phyloP scores from a whole-genome alignment of 2,329 filamentous ascomycete genomes.

The Fusarium dlaminii region DNA sequence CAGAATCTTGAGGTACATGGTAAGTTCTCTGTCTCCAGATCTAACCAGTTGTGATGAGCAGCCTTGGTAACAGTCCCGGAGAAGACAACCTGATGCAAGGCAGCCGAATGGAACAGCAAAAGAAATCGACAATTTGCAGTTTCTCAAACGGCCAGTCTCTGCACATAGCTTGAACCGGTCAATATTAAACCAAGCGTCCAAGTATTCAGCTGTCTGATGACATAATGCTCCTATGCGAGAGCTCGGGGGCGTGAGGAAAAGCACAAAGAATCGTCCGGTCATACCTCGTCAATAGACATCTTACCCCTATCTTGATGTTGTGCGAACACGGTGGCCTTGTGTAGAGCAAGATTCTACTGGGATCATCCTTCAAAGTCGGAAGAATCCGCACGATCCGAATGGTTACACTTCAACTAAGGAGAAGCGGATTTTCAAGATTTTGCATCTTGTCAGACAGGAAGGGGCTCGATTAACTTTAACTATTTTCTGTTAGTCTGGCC shows the following conservation, averaged over 20 bases:
- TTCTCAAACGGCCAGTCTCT: not conserved
- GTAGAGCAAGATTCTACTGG: not conserved
- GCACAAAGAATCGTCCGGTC: not conserved
- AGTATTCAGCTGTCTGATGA: not conserved
- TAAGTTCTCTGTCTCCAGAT: not conserved
- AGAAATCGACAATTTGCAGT: not conserved
- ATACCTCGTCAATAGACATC: not conserved
- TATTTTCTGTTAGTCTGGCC: not conserved
- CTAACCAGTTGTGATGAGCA: not conserved
- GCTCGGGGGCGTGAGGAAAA: not conserved
- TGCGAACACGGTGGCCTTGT: constrained; percentile 14
- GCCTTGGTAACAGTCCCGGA: not conserved
- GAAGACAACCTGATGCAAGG: not conserved
- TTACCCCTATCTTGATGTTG: constrained; percentile 5
- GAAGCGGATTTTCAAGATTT: not conserved
- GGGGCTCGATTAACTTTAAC: not conserved
- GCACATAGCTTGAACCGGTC: not conserved
- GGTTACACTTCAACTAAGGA: not conserved
- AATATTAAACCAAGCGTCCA: not conserved
- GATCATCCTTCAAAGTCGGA: not conserved
- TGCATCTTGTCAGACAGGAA: not conserved
- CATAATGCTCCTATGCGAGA: not conserved
- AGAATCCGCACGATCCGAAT: constrained; percentile 3
- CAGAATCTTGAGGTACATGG: not conserved
- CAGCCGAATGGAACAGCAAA: not conserved